Evolutionary conservation across 495 filamentous ascomycete genomes (phyloP).

Genomic region (Geoglossum glabrum): DNA sequence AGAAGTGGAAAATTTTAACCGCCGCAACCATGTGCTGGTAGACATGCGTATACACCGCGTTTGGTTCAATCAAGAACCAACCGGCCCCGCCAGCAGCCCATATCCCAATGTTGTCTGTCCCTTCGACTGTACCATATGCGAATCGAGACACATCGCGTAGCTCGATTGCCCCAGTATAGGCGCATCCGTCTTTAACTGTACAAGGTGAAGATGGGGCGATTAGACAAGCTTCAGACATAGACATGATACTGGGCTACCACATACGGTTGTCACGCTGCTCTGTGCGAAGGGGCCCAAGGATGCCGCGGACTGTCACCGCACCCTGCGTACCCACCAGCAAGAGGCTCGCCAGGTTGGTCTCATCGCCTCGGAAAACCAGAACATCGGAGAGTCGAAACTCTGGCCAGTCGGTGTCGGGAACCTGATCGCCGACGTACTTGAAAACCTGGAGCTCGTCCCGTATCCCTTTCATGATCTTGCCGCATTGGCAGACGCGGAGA

Average conservation of each 20-base stretch:
- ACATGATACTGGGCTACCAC: neutral
- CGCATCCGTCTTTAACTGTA: neutral
- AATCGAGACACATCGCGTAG: constrained; percentile 33
- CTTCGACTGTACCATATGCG: constrained; percentile 27
- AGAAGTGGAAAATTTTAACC: constrained; percentile 47
- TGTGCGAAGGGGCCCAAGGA: neutral
- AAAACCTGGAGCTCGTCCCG: neutral
- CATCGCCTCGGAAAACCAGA: neutral
- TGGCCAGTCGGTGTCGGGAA: neutral
- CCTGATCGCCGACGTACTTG: neutral
- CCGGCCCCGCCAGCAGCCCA: constrained; percentile 65
- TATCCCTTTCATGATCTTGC: neutral
- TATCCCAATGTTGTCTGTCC: constrained; percentile 27
- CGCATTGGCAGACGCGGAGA: neutral
- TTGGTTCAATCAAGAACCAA: constrained; percentile 55
- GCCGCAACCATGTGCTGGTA: constrained; percentile 50
- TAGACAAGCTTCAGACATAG: neutral
- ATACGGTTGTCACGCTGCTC: neutral
- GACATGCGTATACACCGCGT: constrained; percentile 34
- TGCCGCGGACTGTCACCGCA: constrained; percentile 1
- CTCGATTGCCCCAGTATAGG: neutral
- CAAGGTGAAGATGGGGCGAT: neutral
- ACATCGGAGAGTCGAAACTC: constrained; percentile 2
- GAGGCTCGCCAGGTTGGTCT: neutral
- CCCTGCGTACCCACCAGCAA: constrained; percentile 1